Base-by-base conservation (phyloP, 2,329 filamentous ascomycete species). In the Stagonosporopsis chrysanthemi region DNA sequence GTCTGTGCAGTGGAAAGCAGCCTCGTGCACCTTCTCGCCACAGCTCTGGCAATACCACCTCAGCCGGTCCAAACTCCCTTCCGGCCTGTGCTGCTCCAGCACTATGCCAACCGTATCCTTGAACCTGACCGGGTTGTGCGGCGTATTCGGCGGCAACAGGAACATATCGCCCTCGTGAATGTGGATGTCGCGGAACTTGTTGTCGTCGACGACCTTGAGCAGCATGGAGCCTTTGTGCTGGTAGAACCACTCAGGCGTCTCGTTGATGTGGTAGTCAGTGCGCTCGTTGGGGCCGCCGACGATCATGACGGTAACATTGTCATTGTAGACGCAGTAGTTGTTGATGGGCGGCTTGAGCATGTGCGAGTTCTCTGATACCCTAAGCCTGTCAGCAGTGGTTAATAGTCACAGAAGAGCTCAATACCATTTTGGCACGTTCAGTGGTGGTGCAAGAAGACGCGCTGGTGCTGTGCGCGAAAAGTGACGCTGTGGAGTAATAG, bases 211-310 rank as follows among this genome's bases (percentile, higher is more conserved):
- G 15, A 95, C 90, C 75, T 96, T 96, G 67, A 99, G 89, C 56
- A 95, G 83, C 94, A 98, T 97, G 65, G 89, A 88, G 65, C 95
- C 95, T 70, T 88, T 88, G 84, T 97, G 88, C 79, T 98, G 94
- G 84, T 95, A 98, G 86, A 98, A 99, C 89, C 93, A 98, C 78
- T 98, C 95, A 12, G 95, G 88, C 0, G 94, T 98, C 69, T 88
- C 82, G 83, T 98, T 98, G 85, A 98, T 94, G 84, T 98, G 95
- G 83, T 97, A 99, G 83, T 98, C 95, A 53, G 93, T 97, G 63
- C 95, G 88, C 60, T 91, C 91, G 78, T 98, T 98, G 71, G 95
- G 95, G 12, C 95, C 95, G 74, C 95, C 95, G 61, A 99, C 93
- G 69, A 97, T 92, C 90, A 95, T 95, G 73, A 95, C 90, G 39